These are phyloP conservation scores for Epichloe festucae DNA, from an alignment of 2,329 filamentous ascomycete genomes.

Conservation along the genomic window DNA sequence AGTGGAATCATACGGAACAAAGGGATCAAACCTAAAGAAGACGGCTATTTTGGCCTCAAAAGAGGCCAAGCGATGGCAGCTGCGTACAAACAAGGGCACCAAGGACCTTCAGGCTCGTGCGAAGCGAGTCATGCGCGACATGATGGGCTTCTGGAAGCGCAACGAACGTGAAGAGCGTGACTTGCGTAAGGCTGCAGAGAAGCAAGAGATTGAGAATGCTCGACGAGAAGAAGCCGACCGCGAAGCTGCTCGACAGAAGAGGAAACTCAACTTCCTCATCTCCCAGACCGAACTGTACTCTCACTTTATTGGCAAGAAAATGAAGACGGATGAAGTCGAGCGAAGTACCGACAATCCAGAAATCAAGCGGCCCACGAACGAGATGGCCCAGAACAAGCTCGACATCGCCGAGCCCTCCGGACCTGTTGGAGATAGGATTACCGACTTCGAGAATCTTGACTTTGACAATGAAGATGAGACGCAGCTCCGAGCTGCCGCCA, in stretches of 20 bases:
- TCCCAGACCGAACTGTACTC: constrained; percentile 98
- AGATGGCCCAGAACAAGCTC: constrained; percentile 27
- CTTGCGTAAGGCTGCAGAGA: constrained; percentile 83
- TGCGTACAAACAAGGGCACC: constrained; percentile 94
- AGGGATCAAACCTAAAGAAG: constrained; percentile 93
- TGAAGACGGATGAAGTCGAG: constrained; percentile 93
- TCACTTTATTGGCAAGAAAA: constrained; percentile 98
- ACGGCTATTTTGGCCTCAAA: constrained; percentile 94
- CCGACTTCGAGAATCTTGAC: constrained; percentile 85
- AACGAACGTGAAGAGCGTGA: constrained; percentile 97
- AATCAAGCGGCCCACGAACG: constrained; percentile 40
- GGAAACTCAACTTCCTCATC: constrained; percentile 98
- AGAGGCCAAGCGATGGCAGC: constrained; percentile 93
- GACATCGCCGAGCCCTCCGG: constrained; percentile 41
- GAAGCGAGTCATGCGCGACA: constrained; percentile 97
- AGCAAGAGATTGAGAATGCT: constrained; percentile 89
- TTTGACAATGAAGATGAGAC: constrained; percentile 93
- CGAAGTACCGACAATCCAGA: constrained; percentile 73
- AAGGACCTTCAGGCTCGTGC: constrained; percentile 95
- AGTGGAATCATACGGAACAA: constrained; percentile 70
- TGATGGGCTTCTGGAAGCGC: constrained; percentile 99
- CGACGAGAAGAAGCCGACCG: constrained; percentile 95
- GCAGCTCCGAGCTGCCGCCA: constrained; percentile 66
- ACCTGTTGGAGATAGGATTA: constrained; percentile 56
- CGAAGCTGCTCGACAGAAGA: constrained; percentile 92